Evolutionary conservation across 1,284 basidiomycete species (phyloP), one percentile per base, ranked within the genome.

Genomic region (Microbotryomycetes sp.): DNA sequence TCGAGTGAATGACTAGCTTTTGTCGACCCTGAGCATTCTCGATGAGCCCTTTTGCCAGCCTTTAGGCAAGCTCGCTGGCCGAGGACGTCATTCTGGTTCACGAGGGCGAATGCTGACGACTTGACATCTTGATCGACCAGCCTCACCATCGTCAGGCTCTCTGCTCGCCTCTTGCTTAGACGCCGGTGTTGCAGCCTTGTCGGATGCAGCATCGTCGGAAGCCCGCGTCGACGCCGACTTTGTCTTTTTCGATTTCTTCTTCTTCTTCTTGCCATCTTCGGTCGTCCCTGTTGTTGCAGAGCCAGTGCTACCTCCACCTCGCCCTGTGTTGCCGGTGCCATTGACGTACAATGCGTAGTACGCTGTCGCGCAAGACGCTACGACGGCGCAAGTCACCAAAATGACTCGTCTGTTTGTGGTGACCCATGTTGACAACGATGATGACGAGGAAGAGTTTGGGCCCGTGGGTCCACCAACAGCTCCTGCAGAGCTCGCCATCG

Each of bases 141-240:
- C 23, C 77, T 71, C 76, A 77, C 78, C 74, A 82, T 86, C 74
- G 82, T 78, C 60, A 70, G 73, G 70, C 75, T 76, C 66, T 75
- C 84, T 80, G 86, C 88, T 78, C 83, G 84, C 60, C 76, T 76
- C 68, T 76, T 76, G 67, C 78, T 80, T 45, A 9, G 36, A 9
- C 36, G 9, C 12, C 36, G 9, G 36, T 19, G 36, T 9, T 42
- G 36, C 36, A 9, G 60, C 60, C 36, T 59, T 62, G 22, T 59
- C 57, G 22, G 57, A 47, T 16, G 51, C 42, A 28, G 53, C 31
- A 26, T 31, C 22, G 45, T 48, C 31, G 52, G 51, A 19, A 32
- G 54, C 65, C 57, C 22, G 58, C 53, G 32, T 58, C 32, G 36
- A 30, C 54, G 16, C 54, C 49, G 1, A 59, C 60, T 73, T 74